Base-by-base conservation (phyloP, 148 eudicot species). In the Amaranthus cruentus region DNA sequence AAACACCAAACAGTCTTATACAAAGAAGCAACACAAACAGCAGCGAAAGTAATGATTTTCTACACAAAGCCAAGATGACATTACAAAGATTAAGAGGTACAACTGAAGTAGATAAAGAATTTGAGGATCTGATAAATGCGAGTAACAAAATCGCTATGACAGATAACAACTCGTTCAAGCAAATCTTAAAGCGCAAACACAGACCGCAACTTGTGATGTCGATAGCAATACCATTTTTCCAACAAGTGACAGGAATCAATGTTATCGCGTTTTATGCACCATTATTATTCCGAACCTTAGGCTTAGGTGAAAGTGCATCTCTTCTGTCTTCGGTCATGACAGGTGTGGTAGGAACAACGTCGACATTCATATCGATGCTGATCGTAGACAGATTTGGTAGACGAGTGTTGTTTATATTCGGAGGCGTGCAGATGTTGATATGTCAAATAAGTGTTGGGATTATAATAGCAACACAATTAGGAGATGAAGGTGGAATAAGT, bases 1-100 rank as follows among this genome's bases (percentile, higher is more conserved):
- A 89, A 68, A 87, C 93, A 49, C 90, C 93, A 13, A 89, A 87
- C 82, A 85, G 88, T 76, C 70, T 89, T 4, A 81, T 89, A 68
- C 87, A 89, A 75, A 80, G 80, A 52, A 75, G 84, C 61, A 64
- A 62, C 38, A 60, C 73, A 9, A 47, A 49, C 69, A 47, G 1
- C 4, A 5, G 14, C 42, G 4, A 49, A 7, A 14, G 2, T 21
- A 71, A 80, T 18, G 8, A 70, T 53, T 38, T 65, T 7, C 8
- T 42, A 42, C 80, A 60, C 1, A 71, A 80, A 55, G 84, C 86
- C 50, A 84, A 79, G 49, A 12, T 6, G 47, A 68, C 84, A 51
- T 83, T 89, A 11, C 82, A 84, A 74, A 73, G 75, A 46, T 67
- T 89, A 6, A 54, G 91, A 60, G 93, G 93, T 3, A 66, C 79